phyloP scores from a whole-genome alignment of 305 asterid genomes.

The Solanum hybrid region DNA sequence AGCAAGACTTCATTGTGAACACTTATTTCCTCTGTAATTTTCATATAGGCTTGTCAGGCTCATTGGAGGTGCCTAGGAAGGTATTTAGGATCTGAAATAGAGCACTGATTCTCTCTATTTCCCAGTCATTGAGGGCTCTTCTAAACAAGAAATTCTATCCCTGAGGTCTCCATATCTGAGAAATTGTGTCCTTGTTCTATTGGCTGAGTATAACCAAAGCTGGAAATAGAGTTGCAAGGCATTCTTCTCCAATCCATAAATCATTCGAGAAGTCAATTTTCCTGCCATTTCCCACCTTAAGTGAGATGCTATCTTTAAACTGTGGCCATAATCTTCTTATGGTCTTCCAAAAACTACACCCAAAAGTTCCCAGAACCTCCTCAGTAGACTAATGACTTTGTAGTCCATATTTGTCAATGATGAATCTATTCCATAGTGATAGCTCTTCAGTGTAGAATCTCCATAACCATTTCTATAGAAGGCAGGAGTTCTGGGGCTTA shows the following conservation, averaged over 20 bases:
- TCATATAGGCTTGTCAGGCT: not conserved
- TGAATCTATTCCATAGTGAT: not conserved
- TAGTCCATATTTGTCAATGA: not conserved
- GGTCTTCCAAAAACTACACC: not conserved
- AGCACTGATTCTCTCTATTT: not conserved
- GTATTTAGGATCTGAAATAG: not conserved
- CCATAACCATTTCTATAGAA: not conserved
- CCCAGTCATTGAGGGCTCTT: not conserved
- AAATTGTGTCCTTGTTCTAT: not conserved
- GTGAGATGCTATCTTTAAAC: not conserved
- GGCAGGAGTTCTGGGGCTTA: not conserved
- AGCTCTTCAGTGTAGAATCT: not conserved
- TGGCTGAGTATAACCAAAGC: not conserved
- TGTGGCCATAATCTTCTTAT: not conserved
- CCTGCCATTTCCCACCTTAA: not conserved
- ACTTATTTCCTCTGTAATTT: not conserved
- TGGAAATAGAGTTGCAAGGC: not conserved
- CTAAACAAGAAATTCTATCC: not conserved
- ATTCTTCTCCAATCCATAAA: not conserved
- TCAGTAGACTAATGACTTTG: not conserved
- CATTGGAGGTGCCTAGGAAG: not conserved
- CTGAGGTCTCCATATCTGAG: not conserved
- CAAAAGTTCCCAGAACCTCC: not conserved
- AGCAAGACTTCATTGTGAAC: not conserved
- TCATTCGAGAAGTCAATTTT: not conserved